Percentiles rank a stretch among this genome's conserved stretches.
Evolutionary conservation across 2,329 filamentous ascomycete genomes (phyloP).

Genomic region (Trichoderma sp.): DNA sequence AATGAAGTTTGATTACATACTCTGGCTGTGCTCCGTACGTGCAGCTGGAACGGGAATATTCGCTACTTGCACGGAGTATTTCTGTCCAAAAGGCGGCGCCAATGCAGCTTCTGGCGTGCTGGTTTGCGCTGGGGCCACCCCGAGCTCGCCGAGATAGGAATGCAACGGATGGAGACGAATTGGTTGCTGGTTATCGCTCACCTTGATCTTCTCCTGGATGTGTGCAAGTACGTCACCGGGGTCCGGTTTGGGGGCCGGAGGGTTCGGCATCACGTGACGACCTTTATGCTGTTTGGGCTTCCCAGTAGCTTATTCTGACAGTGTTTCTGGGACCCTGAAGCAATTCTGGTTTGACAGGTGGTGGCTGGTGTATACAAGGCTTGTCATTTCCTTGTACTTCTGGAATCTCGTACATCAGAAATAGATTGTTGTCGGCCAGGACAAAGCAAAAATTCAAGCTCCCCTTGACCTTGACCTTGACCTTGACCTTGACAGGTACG

Average conservation of each 20-base stretch:
- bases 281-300: not conserved
- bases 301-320: not conserved
- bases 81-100: not conserved
- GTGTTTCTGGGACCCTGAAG: not conserved
- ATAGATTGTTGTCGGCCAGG: not conserved
- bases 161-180: constrained; percentile 5
- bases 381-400: not conserved
- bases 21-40: not conserved
- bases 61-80: not conserved
- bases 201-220: not conserved
- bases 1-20: not conserved
- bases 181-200: not conserved
- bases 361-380: not conserved
- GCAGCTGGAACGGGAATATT: not conserved
- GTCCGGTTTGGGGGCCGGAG: constrained; percentile 1
- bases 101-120: not conserved
- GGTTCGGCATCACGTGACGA: constrained; percentile 9
- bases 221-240: not conserved
- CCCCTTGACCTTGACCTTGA: not conserved
- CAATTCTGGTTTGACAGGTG: constrained; percentile 21
- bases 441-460: not conserved
- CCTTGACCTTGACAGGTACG: not conserved
- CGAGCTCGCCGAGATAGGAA: constrained; percentile 12
- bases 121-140: not conserved
- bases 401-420: not conserved